Evolutionary conservation across 2,329 filamentous ascomycete species (phyloP), one percentile per base, ranked within the genome.

Genomic region (Phyllosticta ampelicida): DNA sequence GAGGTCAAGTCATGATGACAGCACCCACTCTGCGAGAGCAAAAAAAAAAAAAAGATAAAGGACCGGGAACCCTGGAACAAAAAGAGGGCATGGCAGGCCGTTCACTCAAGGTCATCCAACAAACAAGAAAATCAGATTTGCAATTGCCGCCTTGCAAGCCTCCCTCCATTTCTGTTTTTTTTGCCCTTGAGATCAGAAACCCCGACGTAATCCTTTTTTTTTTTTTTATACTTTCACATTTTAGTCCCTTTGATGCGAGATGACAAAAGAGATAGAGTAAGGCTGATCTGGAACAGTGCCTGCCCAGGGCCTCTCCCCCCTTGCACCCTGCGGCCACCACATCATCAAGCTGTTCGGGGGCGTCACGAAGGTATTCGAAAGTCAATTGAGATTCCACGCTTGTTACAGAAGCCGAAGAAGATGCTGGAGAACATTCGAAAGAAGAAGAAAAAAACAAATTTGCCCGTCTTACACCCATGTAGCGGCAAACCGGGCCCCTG

Each of bases 1-100:
- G 57, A 55, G 48, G 57, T 59, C 28, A 55, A 59, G 57, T 28
- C 57, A 59, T 59, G 53, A 50, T 58, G 50, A 56, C 51, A 56
- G 19, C 55, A 48, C 44, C 49, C 21, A 51, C 23, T 13, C 8
- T 16, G 19, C 19, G 23, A 26, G 49, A 16, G 5, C 18, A 23
- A 19, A 56, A 13, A 44, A 29, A 11, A 36, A n/a, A n/a, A n/a
- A n/a, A n/a, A n/a, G n/a, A n/a, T n/a, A n/a, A n/a, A 44, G n/a
- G 36, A 44, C 36, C 4, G n/a, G 36, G 36, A 44, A 44, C 36
- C 36, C 36, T 44, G n/a, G 36, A 44, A 16, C 36, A 44, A n/a
- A 36, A n/a, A 44, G 36, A 5, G 36, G 36, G 36, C 36, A 44
- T 44, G 16, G 36, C 36, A 44, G 13, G 36, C 11, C 36, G 36